Base-by-base conservation (phyloP, 371 early-diverging fungal species). In the Blakeslea trispora region DNA sequence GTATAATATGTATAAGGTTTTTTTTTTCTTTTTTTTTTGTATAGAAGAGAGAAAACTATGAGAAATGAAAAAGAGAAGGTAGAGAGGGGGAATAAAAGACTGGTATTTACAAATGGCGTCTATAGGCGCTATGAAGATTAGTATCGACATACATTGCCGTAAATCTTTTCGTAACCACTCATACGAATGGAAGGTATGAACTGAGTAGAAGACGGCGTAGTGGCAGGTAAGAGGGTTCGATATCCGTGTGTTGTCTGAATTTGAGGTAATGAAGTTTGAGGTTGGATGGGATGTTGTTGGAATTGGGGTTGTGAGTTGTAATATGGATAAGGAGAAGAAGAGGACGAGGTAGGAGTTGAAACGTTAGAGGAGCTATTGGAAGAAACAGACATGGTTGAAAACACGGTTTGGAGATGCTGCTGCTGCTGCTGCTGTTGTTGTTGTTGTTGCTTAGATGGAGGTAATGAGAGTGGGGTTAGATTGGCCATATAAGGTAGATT, bases 141-240 rank as follows among this genome's bases (percentile, higher is more conserved):
- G 32, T 74, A 74, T 7, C 71, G 74, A 54, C 74, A 74, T 3
- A 63, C 68, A 48, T 58, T 63, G 10, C 74, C 71, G 48, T 74
- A 70, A 3, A 68, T 64, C 43, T 71, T 64, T 50, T 74, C 74
- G 52, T 59, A 65, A 11, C 71, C 71, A 35, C 65, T 63, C 74
- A 74, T 74, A 22, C 71, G 55, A 18, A 65, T 35, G 24, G 68
- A 58, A 17, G 69, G 67, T 17, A 57, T 50, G 44, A 55, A 39
- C 23, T 45, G 13, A 44, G 45, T 44, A 48, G 62, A 15, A 21
- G 55, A 10, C 41, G 66, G 3, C n/a, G 60, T n/a, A 47, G 65
- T 5, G 61, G 59, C 59, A 21, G 66, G 66, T 41, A 62, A 61
- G 24, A 70, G 63, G 10, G 62, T 62, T 22, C 61, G 43, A 28